Evolutionary conservation across 1,284 basidiomycete species (phyloP).

Genomic region (Tilletiaria anomala): DNA sequence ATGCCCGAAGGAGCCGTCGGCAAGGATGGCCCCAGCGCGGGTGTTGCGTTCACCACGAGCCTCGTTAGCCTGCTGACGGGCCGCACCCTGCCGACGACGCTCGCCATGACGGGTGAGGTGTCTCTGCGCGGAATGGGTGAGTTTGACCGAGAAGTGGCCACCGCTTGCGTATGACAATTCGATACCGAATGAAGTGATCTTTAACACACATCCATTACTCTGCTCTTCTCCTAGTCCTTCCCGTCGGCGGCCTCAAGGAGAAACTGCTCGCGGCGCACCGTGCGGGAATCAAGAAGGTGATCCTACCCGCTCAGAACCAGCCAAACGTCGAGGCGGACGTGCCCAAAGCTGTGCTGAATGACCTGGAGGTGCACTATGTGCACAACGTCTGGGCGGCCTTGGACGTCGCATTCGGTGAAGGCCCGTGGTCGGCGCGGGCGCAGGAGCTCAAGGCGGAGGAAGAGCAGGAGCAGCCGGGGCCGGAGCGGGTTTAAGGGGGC

Average conservation of each 20-base stretch:
- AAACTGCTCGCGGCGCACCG: conserved; percentile 37
- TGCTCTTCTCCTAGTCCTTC: no score
- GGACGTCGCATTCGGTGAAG: conserved; percentile 34
- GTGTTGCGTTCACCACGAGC: conserved; percentile 78
- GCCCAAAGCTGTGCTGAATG: conserved; percentile 30
- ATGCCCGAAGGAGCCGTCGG: conserved; percentile 64
- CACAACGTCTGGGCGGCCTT: conserved; percentile 35
- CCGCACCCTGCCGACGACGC: conserved; percentile 20
- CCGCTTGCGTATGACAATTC: no score
- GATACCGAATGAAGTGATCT: no score
- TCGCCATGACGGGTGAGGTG: conserved; percentile 39
- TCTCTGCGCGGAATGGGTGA: conserved; percentile 35
- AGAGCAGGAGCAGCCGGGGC: not conserved
- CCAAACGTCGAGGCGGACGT: conserved; percentile 38
- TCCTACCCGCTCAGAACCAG: conserved; percentile 34
- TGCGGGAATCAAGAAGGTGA: conserved; percentile 29
- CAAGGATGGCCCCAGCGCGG: conserved; percentile 93
- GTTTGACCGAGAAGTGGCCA: not conserved
- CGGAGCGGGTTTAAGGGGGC: no score
- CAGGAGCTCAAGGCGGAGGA: conserved; percentile 8
- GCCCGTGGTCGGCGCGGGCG: conserved; percentile 28
- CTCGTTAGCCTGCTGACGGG: conserved; percentile 66
- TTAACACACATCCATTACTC: no score
- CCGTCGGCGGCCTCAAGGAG: conserved; percentile 38
- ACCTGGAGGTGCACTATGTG: conserved; percentile 36